Evolutionary conservation across 495 filamentous ascomycete species (phyloP), one percentile per base, ranked within the genome.

Genomic region (Immersiella caudata): DNA sequence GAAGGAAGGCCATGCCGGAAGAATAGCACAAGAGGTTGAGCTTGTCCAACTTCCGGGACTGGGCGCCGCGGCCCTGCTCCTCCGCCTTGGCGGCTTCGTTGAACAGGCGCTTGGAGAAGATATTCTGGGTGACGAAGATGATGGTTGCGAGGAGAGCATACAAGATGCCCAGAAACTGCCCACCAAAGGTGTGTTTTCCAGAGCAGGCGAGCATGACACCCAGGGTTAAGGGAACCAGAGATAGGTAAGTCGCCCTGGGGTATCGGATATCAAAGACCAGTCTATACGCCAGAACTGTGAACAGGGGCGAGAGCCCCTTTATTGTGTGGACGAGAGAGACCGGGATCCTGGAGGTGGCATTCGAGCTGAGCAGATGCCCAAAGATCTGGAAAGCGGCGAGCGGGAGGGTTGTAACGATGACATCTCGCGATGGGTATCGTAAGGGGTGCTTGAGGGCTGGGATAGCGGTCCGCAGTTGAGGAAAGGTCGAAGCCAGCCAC

Each of bases 41-140:
- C 77, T 98, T 98, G 79, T 99, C 95, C 40, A 97, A 84, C 80
- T 97, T 98, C 54, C 87, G 86, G 52, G 77, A 82, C 66, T 83
- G 86, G 21, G 76, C 78, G 29, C 76, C 76, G 33, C 82, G 76
- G 1, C 87, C 85, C 21, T 96, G 90, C 18, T 88, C 85, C 77
- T 97, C 93, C 1, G 90, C 89, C 21, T 85, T 85, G 9, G 93
- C 90, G 25, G 91, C 93, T 77, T 97, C 93, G 75, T 97, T 98
- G 84, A 99, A 99, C n/a, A 99, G 86, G 64, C 92, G 92, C 77
- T 99, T 99, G 18, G 94, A 97, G 71, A 97, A 97, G 64, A 99
- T 99, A 74, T 99, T 99, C 75, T 99, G 95, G 0, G 93, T 96
- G 18, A 99, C 95, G 75, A 99, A 99, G 68, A 99, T 91, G 36